Evolutionary conservation across 2,329 filamentous ascomycete genomes (phyloP).

Genomic region (Esteya vermicola): DNA sequence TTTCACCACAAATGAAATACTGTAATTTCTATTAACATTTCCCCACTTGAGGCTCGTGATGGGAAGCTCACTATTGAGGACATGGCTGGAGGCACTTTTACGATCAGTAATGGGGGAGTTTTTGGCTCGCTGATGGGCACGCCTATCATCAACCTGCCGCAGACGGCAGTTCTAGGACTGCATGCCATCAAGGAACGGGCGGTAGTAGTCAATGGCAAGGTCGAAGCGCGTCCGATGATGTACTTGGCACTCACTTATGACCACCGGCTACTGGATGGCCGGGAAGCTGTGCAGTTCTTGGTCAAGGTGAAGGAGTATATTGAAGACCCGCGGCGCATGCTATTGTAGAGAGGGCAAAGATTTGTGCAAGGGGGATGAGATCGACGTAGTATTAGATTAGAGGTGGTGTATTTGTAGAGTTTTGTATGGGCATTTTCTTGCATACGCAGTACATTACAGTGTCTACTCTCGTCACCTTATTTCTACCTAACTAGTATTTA

Average conservation of each 20-base stretch:
- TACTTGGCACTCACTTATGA: constrained; percentile 96
- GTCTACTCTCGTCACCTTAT: too few relatives aligned
- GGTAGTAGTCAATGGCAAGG: constrained; percentile 79
- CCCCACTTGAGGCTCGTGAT: constrained; percentile 80
- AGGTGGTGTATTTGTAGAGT: too few relatives aligned
- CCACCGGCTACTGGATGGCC: constrained; percentile 85
- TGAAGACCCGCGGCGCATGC: constrained; percentile 87
- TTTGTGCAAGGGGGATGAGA: too few relatives aligned
- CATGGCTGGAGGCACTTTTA: constrained; percentile 97
- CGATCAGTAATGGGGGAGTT: constrained; percentile 92
- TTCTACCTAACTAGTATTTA: too few relatives aligned
- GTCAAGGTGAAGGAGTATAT: constrained; percentile 97
- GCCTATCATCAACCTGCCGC: constrained; percentile 94
- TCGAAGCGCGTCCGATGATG: constrained; percentile 99
- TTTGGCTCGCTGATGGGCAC: constrained; percentile 97
- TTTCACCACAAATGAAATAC: too few relatives aligned
- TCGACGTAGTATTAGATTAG: too few relatives aligned
- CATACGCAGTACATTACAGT: too few relatives aligned
- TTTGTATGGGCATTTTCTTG: too few relatives aligned
- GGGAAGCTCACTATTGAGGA: constrained; percentile 97
- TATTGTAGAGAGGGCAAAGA: too few relatives aligned
- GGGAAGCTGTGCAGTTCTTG: constrained; percentile 91
- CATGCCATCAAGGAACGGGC: constrained; percentile 95
- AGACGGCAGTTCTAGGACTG: constrained; percentile 80
- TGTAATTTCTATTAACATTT: neutral